These are phyloP conservation scores for Terfezia claveryi DNA, from an alignment of 495 filamentous ascomycete species.

Conservation along the genomic window DNA sequence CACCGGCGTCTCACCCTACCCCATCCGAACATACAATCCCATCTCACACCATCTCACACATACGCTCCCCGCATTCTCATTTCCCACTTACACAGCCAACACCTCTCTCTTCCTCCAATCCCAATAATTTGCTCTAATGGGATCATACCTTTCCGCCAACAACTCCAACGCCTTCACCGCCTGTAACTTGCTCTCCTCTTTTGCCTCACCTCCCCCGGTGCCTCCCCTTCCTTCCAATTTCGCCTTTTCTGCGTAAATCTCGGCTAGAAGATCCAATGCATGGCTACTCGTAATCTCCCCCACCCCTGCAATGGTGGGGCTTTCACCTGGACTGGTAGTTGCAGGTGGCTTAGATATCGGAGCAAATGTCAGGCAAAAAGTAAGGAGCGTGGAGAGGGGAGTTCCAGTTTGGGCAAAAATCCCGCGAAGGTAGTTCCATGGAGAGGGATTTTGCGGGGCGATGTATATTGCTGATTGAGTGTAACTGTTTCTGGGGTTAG, in stretches of 20 bases:
- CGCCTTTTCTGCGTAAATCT: slow-evolving; percentile 45
- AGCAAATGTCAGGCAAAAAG: too few species aligned
- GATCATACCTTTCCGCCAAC: slow-evolving; percentile 70
- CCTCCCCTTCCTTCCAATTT: slow-evolving; percentile 9
- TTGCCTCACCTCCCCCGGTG: not conserved
- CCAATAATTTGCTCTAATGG: slow-evolving; percentile 82
- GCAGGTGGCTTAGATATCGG: too few species aligned
- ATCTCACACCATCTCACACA: too few species aligned
- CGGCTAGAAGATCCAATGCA: slow-evolving; percentile 76
- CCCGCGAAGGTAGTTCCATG: slow-evolving; percentile 81
- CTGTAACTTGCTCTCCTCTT: slow-evolving; percentile 22
- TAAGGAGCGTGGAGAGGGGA: too few species aligned
- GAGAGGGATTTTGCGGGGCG: slow-evolving; percentile 80
- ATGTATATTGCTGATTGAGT: slow-evolving; percentile 43
- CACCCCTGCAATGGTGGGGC: slow-evolving; percentile 20
- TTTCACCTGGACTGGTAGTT: too few species aligned
- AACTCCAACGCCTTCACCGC: slow-evolving; percentile 45
- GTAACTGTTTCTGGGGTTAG: slow-evolving; percentile 11
- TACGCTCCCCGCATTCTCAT: not conserved
- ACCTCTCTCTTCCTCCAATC: slow-evolving; percentile 42
- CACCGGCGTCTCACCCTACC: too few species aligned
- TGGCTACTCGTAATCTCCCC: slow-evolving; percentile 33
- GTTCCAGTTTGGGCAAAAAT: too few species aligned
- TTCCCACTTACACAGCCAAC: too few species aligned
- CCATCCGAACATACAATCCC: too few species aligned